phyloP scores from a whole-genome alignment of 2,329 filamentous ascomycete genomes.

The Cryphonectria naterciae region DNA sequence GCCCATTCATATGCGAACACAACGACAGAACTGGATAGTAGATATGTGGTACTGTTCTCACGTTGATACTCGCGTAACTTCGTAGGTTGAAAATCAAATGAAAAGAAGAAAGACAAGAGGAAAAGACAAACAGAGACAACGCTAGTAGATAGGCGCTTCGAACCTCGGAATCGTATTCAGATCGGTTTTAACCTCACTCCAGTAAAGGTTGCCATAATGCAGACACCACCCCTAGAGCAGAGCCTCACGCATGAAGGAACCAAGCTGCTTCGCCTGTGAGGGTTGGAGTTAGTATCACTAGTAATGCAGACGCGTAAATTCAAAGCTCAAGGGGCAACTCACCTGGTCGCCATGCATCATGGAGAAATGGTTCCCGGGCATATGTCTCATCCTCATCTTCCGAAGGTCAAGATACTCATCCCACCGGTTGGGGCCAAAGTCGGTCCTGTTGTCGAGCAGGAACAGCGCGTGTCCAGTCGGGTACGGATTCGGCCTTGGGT shows the following conservation, averaged over 20 bases:
- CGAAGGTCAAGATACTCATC: conserved; percentile 64
- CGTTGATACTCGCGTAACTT: background rate
- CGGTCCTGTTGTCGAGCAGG: conserved; percentile 72
- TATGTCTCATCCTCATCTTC: conserved; percentile 67
- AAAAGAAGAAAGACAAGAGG: conserved; percentile 4
- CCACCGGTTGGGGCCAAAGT: conserved; percentile 73
- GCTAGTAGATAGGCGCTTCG: background rate
- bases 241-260: conserved; percentile 42
- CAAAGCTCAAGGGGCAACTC: conserved; percentile 30
- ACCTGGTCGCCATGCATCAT: conserved; percentile 70
- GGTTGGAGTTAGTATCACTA: conserved; percentile 11
- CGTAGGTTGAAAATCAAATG: background rate
- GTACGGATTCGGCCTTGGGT: conserved; percentile 66
- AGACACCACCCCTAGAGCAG: conserved; percentile 31
- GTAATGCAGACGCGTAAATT: background rate
- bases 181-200: conserved; percentile 1
- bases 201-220: no score
- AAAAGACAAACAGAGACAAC: conserved; percentile 1
- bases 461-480: conserved; percentile 66
- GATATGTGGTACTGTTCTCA: background rate
- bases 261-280: conserved; percentile 42
- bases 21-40: background rate
- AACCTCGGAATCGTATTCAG: background rate
- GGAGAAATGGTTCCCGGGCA: conserved; percentile 75
- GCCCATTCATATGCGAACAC: background rate